These are phyloP conservation scores for Thielaviopsis populi DNA, from an alignment of 2,329 filamentous ascomycete species.

Conservation along the genomic window DNA sequence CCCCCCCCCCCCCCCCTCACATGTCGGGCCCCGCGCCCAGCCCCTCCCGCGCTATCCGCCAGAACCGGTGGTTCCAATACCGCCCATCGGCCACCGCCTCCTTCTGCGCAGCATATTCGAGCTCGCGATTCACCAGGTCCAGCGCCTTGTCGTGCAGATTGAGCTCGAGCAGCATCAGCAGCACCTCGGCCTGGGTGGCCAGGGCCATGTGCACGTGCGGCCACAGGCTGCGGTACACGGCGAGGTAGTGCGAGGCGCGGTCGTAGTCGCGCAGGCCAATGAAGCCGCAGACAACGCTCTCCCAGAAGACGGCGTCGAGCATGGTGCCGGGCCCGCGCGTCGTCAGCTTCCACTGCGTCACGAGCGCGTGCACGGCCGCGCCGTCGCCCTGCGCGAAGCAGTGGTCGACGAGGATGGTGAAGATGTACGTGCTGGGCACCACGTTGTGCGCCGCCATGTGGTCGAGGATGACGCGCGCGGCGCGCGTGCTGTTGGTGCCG, in stretches of 20 bases:
- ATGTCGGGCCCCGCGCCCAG: not conserved
- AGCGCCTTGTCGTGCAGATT: constrained; percentile 22
- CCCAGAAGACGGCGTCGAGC: constrained; percentile 51
- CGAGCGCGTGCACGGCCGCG: constrained; percentile 42
- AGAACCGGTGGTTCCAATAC: constrained; percentile 36
- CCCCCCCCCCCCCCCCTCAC: not conserved
- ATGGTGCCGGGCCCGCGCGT: not conserved
- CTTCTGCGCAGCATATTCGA: constrained; percentile 18
- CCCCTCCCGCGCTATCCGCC: constrained; percentile 31
- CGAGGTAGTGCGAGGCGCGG: constrained; percentile 28
- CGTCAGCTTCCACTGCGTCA: constrained; percentile 38
- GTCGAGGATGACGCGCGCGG: constrained; percentile 34
- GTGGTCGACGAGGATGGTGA: constrained; percentile 57
- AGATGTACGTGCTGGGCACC: constrained; percentile 47
- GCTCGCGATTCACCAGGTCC: constrained; percentile 23
- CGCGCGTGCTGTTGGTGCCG: constrained; percentile 17
- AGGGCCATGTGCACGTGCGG: constrained; percentile 28
- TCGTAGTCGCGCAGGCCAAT: constrained; percentile 36
- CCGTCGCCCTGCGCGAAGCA: constrained; percentile 46
- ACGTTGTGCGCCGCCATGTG: constrained; percentile 44
- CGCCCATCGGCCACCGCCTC: constrained; percentile 21
- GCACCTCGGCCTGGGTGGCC: constrained; percentile 30
- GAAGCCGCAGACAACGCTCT: constrained; percentile 54
- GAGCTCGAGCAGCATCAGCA: constrained; percentile 24
- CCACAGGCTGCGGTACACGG: constrained; percentile 34